Evolutionary conservation across 768 basidiomycete genomes (phyloP).

Genomic region (Terana coerulea): DNA sequence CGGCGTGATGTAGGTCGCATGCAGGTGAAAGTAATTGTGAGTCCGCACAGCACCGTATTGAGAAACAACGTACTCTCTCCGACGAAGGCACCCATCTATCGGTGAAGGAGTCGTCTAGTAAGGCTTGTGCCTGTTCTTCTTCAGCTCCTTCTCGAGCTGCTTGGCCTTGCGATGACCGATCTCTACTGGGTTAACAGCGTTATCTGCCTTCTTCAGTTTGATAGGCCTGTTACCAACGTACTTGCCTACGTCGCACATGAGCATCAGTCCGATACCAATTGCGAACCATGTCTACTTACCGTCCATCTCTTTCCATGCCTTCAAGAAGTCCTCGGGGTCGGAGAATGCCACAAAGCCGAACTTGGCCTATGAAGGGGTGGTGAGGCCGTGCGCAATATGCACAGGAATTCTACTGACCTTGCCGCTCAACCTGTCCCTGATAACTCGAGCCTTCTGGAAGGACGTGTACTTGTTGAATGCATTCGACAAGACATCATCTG

Average conservation of each 20-base stretch:
- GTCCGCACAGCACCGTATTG: constrained; percentile 12
- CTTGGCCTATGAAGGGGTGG: constrained; percentile 62
- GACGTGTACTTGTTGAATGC: constrained; percentile 93
- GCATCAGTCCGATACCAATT: background rate
- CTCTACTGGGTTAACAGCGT: constrained; percentile 83
- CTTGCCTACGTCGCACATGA: constrained; percentile 57
- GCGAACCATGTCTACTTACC: constrained; percentile 45
- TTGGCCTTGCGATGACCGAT: constrained; percentile 93
- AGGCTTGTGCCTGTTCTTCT: constrained; percentile 84
- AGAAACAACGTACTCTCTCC: constrained; percentile 14
- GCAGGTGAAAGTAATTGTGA: constrained; percentile 14
- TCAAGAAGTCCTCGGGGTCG: constrained; percentile 97
- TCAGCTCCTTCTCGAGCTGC: constrained; percentile 83
- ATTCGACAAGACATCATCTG: constrained; percentile 88
- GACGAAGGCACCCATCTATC: background rate
- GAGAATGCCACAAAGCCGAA: constrained; percentile 98
- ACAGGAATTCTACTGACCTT: constrained; percentile 53
- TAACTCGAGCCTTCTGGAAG: constrained; percentile 93
- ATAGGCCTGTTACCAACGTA: constrained; percentile 99
- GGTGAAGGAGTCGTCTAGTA: constrained; percentile 41
- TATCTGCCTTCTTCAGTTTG: constrained; percentile 92
- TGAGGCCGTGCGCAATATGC: background rate
- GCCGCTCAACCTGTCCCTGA: constrained; percentile 88
- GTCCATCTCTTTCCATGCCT: constrained; percentile 99
- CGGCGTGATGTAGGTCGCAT: background rate